Conservation (phyloP, 306 rosid species). For the Erythrophleum fordii region DNA sequence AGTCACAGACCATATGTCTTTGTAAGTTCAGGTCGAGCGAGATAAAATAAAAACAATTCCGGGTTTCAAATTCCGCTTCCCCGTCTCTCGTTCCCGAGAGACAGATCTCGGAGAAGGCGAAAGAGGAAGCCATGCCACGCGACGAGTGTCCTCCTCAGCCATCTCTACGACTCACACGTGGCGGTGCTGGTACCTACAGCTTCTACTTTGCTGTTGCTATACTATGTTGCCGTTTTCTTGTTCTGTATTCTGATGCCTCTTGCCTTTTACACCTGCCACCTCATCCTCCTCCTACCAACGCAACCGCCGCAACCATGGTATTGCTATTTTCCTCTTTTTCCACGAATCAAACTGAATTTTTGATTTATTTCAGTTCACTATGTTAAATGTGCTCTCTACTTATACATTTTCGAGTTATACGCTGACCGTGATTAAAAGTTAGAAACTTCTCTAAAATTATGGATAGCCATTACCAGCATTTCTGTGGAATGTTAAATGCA, state of each 20-base stretch:
- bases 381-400: too few relatives aligned
- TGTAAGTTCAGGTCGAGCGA: too few relatives aligned
- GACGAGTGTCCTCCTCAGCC: constrained; percentile 45
- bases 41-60: background rate
- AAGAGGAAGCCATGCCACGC: constrained; percentile 34
- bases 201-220: constrained; percentile 5
- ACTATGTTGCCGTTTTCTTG: constrained; percentile 23
- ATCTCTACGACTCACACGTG: constrained; percentile 31
- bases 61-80: background rate
- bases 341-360: background rate
- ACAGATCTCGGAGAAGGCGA: background rate
- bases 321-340: background rate
- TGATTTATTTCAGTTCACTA: background rate
- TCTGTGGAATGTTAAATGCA: background rate
- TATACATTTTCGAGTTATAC: too few relatives aligned
- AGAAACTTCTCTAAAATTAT: too few relatives aligned
- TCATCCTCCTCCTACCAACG: background rate
- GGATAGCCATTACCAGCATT: background rate
- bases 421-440: too few relatives aligned
- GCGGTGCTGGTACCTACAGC: constrained; percentile 13
- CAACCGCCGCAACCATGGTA: constrained; percentile 37
- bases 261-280: background rate
- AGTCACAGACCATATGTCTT: too few relatives aligned
- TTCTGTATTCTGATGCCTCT: constrained; percentile 18
- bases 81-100: background rate